A percentile compares a stretch with the other conserved stretches of the same genome.
phyloP scores from a whole-genome alignment of 1,284 basidiomycete genomes.

The Sporisorium reilianum region DNA sequence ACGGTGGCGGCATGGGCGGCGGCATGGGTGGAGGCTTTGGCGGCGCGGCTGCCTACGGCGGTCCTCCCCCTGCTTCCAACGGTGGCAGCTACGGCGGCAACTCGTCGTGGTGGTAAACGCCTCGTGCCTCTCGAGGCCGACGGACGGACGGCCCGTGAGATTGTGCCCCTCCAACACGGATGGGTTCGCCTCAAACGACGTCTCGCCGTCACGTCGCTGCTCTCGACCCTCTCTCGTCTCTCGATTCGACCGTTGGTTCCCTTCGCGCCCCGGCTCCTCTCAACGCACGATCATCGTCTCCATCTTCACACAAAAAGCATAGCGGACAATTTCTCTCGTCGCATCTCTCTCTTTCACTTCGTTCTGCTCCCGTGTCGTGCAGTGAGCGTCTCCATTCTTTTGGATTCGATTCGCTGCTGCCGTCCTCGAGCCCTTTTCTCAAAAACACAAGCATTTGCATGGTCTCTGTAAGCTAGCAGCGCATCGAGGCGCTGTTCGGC shows the following conservation, averaged over 20 bases:
- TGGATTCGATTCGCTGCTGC: neutral
- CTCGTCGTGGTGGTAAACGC: constrained; percentile 50
- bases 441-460: constrained; percentile 39
- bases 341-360: constrained; percentile 14
- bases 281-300: constrained; percentile 38
- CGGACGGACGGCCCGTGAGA: neutral
- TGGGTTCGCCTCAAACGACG: too few relatives aligned
- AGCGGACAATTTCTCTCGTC: constrained; percentile 44
- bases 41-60: constrained; percentile 44
- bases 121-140: neutral
- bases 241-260: constrained; percentile 3
- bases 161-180: neutral
- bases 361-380: neutral
- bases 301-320: constrained; percentile 29
- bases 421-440: neutral
- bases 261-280: constrained; percentile 17
- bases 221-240: neutral
- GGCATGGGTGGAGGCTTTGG: constrained; percentile 42
- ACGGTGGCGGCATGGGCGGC: constrained; percentile 48
- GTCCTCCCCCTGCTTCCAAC: constrained; percentile 52
- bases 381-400: neutral
- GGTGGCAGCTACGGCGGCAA: constrained; percentile 56
- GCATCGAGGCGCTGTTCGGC: constrained; percentile 25
- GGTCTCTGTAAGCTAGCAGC: constrained; percentile 30
- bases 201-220: neutral